Evolutionary conservation across 2,329 filamentous ascomycete genomes (phyloP), one percentile per base, ranked within the genome.

Genomic region (Bipolaris cookei): DNA sequence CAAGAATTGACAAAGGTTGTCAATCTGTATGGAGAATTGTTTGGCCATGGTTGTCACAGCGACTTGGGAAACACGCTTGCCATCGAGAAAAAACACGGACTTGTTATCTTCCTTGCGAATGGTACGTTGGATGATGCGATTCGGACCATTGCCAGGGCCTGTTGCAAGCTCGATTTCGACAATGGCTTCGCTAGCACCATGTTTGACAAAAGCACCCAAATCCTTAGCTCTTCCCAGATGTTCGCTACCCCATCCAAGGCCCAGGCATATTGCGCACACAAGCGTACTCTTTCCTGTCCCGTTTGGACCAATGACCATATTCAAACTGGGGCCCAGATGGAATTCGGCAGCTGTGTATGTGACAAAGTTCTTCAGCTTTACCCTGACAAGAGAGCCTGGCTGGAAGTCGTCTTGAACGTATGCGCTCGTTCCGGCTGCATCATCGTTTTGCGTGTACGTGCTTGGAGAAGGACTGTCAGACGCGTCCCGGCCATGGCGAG

Each of bases 241-340:
- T 76, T 89, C 56, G 56, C 70, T 79, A 83, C 82, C 72, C 82
- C 90, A 97, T 45, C 95, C 95, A 23, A 99, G 80, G 2, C 95
- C 95, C 13, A 99, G 79, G 71, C 95, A 98, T 65, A 99, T 96
- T 42, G 95, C 95, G 77, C 95, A 99, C 41, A 99, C 94, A 23
- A 99, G 83, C 0, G 95, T 97, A 78, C 94, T 98, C 79, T 99
- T 99, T 53, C 95, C 95, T 0, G 95, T 98, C 32, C 95, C 95
- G 70, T 99, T 99, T n/a, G 95, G 95, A 0, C 95, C 95, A 66
- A 99, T 97, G 51, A 99, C 89, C 94, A 99, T 98, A 75, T 99
- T 99, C 70, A 99, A 78, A 73, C 91, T 94, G 0, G 95, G 94
- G 0, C 95, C 95, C 11, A 92, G 92, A 56, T 89, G 86, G 76